Evolutionary conservation across 176 grass and related monocot species (phyloP), one percentile per base, ranked within the genome.

Genomic region (Bothriochloa decipiens): DNA sequence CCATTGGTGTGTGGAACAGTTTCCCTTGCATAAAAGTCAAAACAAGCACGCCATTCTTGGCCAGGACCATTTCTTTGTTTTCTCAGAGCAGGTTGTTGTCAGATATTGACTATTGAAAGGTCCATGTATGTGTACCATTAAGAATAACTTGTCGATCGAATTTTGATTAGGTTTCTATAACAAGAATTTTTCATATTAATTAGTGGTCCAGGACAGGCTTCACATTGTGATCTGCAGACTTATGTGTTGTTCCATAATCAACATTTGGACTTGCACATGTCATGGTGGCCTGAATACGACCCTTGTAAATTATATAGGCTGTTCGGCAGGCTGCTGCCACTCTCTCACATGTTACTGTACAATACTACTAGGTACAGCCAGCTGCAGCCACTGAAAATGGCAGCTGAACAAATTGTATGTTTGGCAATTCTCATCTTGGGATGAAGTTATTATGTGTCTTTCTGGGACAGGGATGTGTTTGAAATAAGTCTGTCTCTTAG

Each of bases 21-120:
- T 71, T 6, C 26, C 12, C 62, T 72, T 13, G 57, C 55, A 53
- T 68, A 67, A 40, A 75, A 81, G 42, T 87, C 72, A 70, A 82
- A 47, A 40, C 15, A 52, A 73, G 29, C 14, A 20, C 71, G 55
- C 70, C 70, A 39, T 27, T 9, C 7, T 26, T 65, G 7, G 4
- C 32, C 17, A 33, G 39, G 60, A 52, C 33, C 18, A 49, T 70
- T 64, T 77, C 40, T 15, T 83, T 22, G 86, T 62, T 49, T 69
- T 58, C 23, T 18, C 25, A 63, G 29, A 82, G 15, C 36, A 42
- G 76, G 32, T 82, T 15, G 46, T 62, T 40, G 37, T 70, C 22
- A 26, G 29, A 39, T 53, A 69, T 53, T 69, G n/a, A 62, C 53
- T 62, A 20, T 11, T 62, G n/a, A 3, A 33, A 28, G 58, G 15